A percentile compares a stretch with the other conserved stretches of the same genome.
Conservation (phyloP, 1,284 basidiomycete species). For the Stereum hirsutum region DNA sequence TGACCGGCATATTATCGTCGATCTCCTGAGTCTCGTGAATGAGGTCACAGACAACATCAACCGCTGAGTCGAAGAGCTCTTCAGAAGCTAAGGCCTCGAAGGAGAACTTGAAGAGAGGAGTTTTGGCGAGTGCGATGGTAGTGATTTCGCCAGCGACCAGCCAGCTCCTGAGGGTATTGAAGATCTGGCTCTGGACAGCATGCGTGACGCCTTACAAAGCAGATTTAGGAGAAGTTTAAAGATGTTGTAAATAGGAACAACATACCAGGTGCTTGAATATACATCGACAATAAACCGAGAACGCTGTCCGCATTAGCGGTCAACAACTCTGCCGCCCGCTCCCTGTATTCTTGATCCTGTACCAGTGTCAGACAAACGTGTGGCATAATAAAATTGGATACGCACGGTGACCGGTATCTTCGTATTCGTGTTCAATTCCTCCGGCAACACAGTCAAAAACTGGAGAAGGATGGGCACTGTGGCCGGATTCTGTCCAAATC, state of each 20-base stretch:
- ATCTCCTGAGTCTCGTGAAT: constrained; percentile 99
- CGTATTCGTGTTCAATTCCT: constrained; percentile 82
- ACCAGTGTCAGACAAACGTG: constrained; percentile 1
- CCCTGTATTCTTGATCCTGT: constrained; percentile 75
- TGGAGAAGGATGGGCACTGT: constrained; percentile 83
- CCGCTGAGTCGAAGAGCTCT: constrained; percentile 85
- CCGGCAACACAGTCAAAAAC: constrained; percentile 87
- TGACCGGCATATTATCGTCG: constrained; percentile 86
- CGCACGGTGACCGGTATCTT: constrained; percentile 85
- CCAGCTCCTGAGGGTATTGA: constrained; percentile 85
- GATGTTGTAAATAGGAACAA: constrained; percentile 6
- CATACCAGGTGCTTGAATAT: constrained; percentile 83
- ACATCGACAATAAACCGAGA: constrained; percentile 78
- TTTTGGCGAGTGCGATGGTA: constrained; percentile 57
- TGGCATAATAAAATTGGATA: constrained; percentile 9
- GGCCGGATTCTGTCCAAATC: constrained; percentile 76
- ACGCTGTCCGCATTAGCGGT: constrained; percentile 69
- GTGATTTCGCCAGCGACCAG: constrained; percentile 81
- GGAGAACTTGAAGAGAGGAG: constrained; percentile 76
- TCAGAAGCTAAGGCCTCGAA: constrained; percentile 84
- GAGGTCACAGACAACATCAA: constrained; percentile 88
- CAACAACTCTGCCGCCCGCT: constrained; percentile 59
- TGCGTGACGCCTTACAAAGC: constrained; percentile 64
- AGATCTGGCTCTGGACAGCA: constrained; percentile 80
- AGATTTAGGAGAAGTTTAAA: constrained; percentile 2